Conservation (phyloP, 176 grass and related monocot genomes). For the Lolium multiflorum region DNA sequence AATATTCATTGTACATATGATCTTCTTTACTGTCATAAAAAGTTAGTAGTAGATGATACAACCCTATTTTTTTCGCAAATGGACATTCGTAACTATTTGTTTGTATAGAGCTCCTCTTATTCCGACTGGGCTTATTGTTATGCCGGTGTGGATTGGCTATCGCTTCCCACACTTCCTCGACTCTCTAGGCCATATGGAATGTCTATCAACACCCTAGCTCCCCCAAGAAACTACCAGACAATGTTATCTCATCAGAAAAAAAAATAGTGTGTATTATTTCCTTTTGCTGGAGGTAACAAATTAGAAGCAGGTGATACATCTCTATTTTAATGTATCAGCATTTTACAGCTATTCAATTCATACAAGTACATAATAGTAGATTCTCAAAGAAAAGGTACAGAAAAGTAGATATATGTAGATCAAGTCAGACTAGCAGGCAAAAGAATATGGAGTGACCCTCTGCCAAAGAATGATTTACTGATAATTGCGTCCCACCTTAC, state of each 20-base stretch:
- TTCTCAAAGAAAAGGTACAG: not conserved
- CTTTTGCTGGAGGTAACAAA: not conserved
- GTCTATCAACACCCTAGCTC: not conserved
- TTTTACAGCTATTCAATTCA: slow-evolving; percentile 3
- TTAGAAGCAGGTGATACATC: slow-evolving; percentile 42
- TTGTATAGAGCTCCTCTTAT: no score
- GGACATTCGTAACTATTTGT: not conserved
- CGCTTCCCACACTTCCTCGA: not conserved
- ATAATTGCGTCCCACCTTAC: slow-evolving; percentile 67
- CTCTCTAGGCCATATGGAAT: not conserved
- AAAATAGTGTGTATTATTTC: not conserved
- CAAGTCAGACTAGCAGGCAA: slow-evolving; percentile 45
- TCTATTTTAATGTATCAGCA: slow-evolving; percentile 11
- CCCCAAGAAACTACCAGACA: no score
- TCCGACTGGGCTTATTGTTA: not conserved
- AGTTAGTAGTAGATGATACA: not conserved
- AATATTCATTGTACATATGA: not conserved
- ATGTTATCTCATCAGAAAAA: not conserved
- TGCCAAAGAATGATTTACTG: slow-evolving; percentile 70
- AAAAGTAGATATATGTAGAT: not conserved
- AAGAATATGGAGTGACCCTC: slow-evolving; percentile 46
- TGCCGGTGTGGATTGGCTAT: not conserved
- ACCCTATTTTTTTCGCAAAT: not conserved
- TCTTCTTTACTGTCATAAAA: not conserved
- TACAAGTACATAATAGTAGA: not conserved